Evolutionary conservation across 106 monocot genomes (phyloP), one percentile per base, ranked within the genome.

Genomic region (Dendrobium nobile): DNA sequence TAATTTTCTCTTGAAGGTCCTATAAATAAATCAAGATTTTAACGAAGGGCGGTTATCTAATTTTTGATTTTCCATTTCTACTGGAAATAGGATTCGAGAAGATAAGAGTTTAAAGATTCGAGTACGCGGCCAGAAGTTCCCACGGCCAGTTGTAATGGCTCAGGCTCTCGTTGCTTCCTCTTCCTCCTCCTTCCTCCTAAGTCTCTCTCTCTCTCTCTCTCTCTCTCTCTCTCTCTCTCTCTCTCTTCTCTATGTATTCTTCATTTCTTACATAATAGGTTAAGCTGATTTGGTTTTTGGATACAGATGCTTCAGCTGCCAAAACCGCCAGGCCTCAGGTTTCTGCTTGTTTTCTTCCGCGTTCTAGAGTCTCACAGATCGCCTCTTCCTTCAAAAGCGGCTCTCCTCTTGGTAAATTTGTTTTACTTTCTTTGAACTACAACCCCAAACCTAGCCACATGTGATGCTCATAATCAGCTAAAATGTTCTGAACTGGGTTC

Each of bases 341-440:
- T 67, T 20, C 78, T 37, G 37, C 26, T 59, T 28, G 18, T 6
- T 6, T 72, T 9, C 47, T 17, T 26, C 43, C 54, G 13, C 20
- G 73, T 31, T 17, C 27, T 42, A 0, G 9, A 42, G 72, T 31
- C 13, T 45, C 56, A 24, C 11, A 44, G n/a, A 47, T 77, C 54
- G 75, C 67, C 41, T 77, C 81, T 81, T 77, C 85, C 68, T 85
- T 85, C 85, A 81, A 47, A 13, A 45, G 61, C 58, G 85, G 81
- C 72, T 54, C 67, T 55, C 73, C 67, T 67, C 67, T 22, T 9
- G 51, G 81, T 81, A 77, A 77, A 7, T 58, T 4, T 37, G 5
- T 18, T 61, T 41, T 78, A 37, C 40, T 10, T 18, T 58, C 56
- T 61, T 41, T 61, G 19, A 75, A 75, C 7, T 43, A 20, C 43